Evolutionary conservation across 768 basidiomycete species (phyloP), one percentile per base, ranked within the genome.

Genomic region (Suillus weaverae): DNA sequence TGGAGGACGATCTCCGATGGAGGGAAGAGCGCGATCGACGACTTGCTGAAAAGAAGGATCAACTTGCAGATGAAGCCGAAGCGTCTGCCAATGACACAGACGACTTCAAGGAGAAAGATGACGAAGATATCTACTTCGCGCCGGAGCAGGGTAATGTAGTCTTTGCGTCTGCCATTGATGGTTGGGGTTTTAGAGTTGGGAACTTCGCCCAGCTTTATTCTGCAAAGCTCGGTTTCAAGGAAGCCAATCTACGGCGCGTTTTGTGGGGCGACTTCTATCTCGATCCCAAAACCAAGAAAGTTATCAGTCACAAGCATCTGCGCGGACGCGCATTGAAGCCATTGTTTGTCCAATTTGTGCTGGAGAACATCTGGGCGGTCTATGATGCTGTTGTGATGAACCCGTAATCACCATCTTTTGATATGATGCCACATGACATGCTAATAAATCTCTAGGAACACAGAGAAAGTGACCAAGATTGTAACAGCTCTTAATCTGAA

Each of bases 221-320:
- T 0, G 82, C 86, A 44, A 98, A 97, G 76, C 84, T 99, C 14
- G 92, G 93, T 33, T 90, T 99, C 71, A 91, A 92, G 73, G 97
- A 98, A 78, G 81, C 81, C 6, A 96, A 92, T 71, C 79, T 99
- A 43, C 83, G 91, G 64, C 84, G 87, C 60, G 94, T 95, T 10
- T 81, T 99, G 7, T 99, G 97, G 97, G 97, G 97, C 4, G 97
- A 99, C 76, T 99, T 89, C 74, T 99, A 91, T 77, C 83, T 99
- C 60, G 97, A 99, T 75, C 93, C 97, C 0, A 99, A 98, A 80
- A 91, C 91, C 51, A 99, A 97, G 77, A 85, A 87, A 69, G 92
- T 99, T 44, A 89, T 99, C 72, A 92, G 90, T 70, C 82, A 95
- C 76, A 96, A 95, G 77, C 92, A 96, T 77, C 84, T 98, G 65